Evolutionary conservation across 768 basidiomycete species (phyloP).

Genomic region (Agaricus blazei): DNA sequence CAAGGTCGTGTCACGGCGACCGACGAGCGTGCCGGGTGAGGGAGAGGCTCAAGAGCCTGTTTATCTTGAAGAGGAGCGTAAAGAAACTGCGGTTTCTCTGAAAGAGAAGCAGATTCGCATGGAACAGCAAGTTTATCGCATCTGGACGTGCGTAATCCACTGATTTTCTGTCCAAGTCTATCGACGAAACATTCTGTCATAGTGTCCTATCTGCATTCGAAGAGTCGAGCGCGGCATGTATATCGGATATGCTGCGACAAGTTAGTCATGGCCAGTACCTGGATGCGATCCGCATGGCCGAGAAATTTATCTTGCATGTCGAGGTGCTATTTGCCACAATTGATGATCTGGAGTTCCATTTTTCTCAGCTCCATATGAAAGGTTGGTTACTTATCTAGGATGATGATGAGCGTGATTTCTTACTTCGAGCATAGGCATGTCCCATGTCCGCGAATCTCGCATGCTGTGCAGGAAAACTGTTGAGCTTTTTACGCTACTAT

Average conservation of each 20-base stretch:
- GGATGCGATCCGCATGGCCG: conserved; percentile 96
- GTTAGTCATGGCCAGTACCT: conserved; percentile 96
- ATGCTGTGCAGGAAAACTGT: conserved; percentile 99
- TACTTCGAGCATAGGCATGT: conserved; percentile 64
- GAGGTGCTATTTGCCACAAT: conserved; percentile 96
- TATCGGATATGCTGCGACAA: conserved; percentile 96
- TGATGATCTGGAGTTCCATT: conserved; percentile 92
- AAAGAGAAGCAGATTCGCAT: conserved; percentile 89
- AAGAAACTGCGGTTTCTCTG: conserved; percentile 72
- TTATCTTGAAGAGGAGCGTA: conserved; percentile 73
- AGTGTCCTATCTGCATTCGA: conserved; percentile 96
- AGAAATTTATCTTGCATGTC: conserved; percentile 97
- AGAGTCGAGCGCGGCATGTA: conserved; percentile 98
- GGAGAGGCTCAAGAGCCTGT: conserved; percentile 46
- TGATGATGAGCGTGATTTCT: neutral
- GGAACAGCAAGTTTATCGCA: conserved; percentile 97
- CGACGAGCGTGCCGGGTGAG: conserved; percentile 54
- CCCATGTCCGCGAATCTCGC: conserved; percentile 95
- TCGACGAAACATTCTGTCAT: conserved; percentile 6
- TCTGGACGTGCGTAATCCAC: conserved; percentile 83
- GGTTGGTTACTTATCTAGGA: conserved; percentile 44
- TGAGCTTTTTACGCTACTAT: conserved; percentile 93
- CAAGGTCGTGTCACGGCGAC: conserved; percentile 76
- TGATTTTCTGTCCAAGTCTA: neutral
- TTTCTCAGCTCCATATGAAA: conserved; percentile 72